Conservation (phyloP, 169 alveolate species). For the Babesia bovis region DNA sequence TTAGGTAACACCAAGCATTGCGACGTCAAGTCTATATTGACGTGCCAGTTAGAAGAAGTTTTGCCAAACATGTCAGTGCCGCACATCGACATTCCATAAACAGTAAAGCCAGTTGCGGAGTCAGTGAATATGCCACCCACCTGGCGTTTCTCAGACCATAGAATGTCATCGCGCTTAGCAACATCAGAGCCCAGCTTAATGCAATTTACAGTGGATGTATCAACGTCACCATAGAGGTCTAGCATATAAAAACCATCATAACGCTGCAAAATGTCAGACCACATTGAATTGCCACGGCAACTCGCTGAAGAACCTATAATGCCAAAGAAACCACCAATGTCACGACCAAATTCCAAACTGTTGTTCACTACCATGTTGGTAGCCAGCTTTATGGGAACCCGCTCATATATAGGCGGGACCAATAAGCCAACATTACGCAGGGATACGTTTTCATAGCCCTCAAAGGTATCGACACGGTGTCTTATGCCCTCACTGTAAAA, state of each 20-base stretch:
- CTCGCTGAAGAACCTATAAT: constrained; percentile 30
- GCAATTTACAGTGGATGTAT: background rate
- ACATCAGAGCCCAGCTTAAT: constrained; percentile 13
- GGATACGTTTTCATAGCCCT: constrained; percentile 38
- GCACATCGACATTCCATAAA: constrained; percentile 72
- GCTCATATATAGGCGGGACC: background rate
- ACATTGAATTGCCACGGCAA: constrained; percentile 33
- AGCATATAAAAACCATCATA: constrained; percentile 38
- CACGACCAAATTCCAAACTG: background rate
- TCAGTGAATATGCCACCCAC: constrained; percentile 76
- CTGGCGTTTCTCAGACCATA: constrained; percentile 77
- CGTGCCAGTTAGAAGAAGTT: constrained; percentile 75
- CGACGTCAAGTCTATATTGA: constrained; percentile 61
- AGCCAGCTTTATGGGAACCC: constrained; percentile 51
- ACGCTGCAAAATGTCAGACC: constrained; percentile 23
- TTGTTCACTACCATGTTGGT: background rate
- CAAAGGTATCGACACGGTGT: constrained; percentile 35
- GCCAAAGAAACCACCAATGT: constrained; percentile 51
- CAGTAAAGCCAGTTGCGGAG: constrained; percentile 69
- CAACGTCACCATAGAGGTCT: constrained; percentile 36
- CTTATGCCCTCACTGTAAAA: constrained; percentile 21
- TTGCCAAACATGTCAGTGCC: constrained; percentile 69
- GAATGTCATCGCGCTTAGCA: constrained; percentile 18
- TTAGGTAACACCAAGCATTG: constrained; percentile 72
- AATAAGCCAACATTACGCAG: constrained; percentile 1